These are phyloP conservation scores for Rhizopus delemar DNA, from an alignment of 371 early-diverging fungal species.

Conservation along the genomic window DNA sequence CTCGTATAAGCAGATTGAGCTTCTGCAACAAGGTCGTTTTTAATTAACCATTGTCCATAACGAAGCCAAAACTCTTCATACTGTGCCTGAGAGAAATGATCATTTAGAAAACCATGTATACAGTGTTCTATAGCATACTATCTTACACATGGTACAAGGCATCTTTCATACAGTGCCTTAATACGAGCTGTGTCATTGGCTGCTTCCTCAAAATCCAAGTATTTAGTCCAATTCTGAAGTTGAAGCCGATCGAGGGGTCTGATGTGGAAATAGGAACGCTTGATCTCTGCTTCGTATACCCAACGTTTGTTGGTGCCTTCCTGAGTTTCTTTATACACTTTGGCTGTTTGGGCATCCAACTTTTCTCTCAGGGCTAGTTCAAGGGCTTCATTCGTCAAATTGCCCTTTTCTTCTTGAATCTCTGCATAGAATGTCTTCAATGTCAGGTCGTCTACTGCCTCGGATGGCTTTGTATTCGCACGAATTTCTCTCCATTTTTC, in stretches of 20 bases:
- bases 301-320: slow-evolving; percentile 56
- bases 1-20: slow-evolving; percentile 42
- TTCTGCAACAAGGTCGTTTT: slow-evolving; percentile 28
- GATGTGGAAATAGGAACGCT: slow-evolving; percentile 75
- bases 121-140: background rate
- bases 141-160: slow-evolving; percentile 70
- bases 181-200: slow-evolving; percentile 54
- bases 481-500: slow-evolving; percentile 64
- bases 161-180: slow-evolving; percentile 68
- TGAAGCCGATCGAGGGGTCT: slow-evolving; percentile 71
- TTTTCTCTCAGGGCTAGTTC: slow-evolving; percentile 54
- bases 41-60: slow-evolving; percentile 54
- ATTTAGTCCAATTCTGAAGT: slow-evolving; percentile 66
- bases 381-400: slow-evolving; percentile 46
- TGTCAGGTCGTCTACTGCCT: slow-evolving; percentile 49
- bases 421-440: slow-evolving; percentile 43
- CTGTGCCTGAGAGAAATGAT: slow-evolving; percentile 45
- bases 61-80: slow-evolving; percentile 74
- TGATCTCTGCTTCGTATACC: slow-evolving; percentile 63
- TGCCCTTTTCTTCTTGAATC: slow-evolving; percentile 24
- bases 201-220: slow-evolving; percentile 70
- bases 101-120: too few species aligned
- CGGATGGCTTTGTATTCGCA: slow-evolving; percentile 48
- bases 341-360: slow-evolving; percentile 50
- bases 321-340: slow-evolving; percentile 62